phyloP scores from a whole-genome alignment of 106 monocot species.

The Apostasia shenzhenica region DNA sequence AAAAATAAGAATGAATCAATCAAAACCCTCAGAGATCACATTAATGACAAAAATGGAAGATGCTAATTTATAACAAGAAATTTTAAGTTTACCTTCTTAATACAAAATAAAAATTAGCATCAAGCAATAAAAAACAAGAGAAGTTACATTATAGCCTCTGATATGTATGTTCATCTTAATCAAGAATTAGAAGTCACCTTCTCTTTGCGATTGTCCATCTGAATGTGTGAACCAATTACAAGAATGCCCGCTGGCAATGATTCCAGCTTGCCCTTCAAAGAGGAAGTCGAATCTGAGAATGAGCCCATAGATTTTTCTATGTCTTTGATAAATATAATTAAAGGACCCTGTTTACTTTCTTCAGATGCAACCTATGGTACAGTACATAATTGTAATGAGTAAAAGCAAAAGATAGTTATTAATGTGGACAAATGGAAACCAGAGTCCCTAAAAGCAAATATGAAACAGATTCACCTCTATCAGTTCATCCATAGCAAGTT shows the following conservation, averaged over 20 bases:
- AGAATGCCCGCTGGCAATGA: slow-evolving; percentile 69
- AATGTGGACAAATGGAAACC: not conserved
- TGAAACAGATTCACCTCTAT: slow-evolving; percentile 43
- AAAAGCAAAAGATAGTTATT: not conserved
- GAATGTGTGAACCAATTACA: slow-evolving; percentile 85
- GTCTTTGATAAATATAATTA: slow-evolving; percentile 89
- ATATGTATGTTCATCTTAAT: not conserved
- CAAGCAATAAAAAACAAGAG: not conserved
- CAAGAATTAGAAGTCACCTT: slow-evolving; percentile 36
- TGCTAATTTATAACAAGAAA: not conserved
- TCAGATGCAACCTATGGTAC: slow-evolving; percentile 58
- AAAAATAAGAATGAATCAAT: not conserved
- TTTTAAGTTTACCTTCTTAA: no score
- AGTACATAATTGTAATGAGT: slow-evolving; percentile 12
- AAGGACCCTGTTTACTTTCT: slow-evolving; percentile 67
- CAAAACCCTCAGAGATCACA: not conserved
- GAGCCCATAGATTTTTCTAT: slow-evolving; percentile 77
- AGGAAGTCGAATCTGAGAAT: slow-evolving; percentile 47
- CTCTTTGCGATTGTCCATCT: slow-evolving; percentile 88
- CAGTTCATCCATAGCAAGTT: slow-evolving; percentile 70
- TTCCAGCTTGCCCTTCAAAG: slow-evolving; percentile 74
- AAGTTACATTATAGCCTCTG: not conserved
- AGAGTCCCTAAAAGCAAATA: not conserved
- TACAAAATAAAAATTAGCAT: no score
- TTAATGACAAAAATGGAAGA: not conserved